phyloP scores from a whole-genome alignment of 139 green algal genomes.

The Astrephomene gubernaculifera region DNA sequence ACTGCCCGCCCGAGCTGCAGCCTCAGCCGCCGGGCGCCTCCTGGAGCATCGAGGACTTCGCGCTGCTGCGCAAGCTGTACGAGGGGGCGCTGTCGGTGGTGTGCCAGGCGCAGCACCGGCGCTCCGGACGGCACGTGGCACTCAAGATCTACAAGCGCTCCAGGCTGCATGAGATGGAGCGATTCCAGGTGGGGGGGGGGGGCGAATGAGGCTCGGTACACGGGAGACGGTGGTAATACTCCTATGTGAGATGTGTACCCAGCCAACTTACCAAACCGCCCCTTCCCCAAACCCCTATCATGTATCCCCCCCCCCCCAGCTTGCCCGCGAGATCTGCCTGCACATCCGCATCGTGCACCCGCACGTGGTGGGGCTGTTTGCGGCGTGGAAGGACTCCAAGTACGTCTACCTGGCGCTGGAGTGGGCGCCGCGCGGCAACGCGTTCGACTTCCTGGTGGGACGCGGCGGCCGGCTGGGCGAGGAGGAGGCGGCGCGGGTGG shows the following conservation, averaged over 20 bases:
- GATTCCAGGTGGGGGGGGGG: constrained; percentile 51
- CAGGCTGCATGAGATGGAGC: constrained; percentile 63
- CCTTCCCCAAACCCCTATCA: too few species aligned
- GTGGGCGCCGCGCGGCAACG: constrained; percentile 58
- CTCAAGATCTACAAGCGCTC: constrained; percentile 68
- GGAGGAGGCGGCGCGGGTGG: constrained; percentile 43
- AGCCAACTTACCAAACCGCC: too few species aligned
- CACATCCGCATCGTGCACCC: constrained; percentile 66
- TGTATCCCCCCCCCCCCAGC: constrained; percentile 19
- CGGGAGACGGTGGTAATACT: too few species aligned
- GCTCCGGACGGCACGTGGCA: constrained; percentile 51
- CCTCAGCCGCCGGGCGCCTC: constrained; percentile 2
- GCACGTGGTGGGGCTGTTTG: constrained; percentile 57
- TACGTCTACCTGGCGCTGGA: constrained; percentile 68
- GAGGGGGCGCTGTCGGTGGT: constrained; percentile 60
- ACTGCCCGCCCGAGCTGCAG: constrained; percentile 55
- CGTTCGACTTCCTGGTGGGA: constrained; percentile 58
- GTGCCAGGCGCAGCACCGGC: constrained; percentile 56
- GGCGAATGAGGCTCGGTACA: too few species aligned
- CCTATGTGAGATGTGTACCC: too few species aligned
- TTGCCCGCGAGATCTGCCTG: constrained; percentile 69
- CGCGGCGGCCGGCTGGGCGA: constrained; percentile 43
- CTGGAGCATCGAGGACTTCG: constrained; percentile 59
- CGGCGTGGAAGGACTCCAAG: constrained; percentile 64
- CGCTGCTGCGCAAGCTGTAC: constrained; percentile 63